Evolutionary conservation across 2,329 filamentous ascomycete genomes (phyloP), one percentile per base, ranked within the genome.

Genomic region (Aspergillus sp.): DNA sequence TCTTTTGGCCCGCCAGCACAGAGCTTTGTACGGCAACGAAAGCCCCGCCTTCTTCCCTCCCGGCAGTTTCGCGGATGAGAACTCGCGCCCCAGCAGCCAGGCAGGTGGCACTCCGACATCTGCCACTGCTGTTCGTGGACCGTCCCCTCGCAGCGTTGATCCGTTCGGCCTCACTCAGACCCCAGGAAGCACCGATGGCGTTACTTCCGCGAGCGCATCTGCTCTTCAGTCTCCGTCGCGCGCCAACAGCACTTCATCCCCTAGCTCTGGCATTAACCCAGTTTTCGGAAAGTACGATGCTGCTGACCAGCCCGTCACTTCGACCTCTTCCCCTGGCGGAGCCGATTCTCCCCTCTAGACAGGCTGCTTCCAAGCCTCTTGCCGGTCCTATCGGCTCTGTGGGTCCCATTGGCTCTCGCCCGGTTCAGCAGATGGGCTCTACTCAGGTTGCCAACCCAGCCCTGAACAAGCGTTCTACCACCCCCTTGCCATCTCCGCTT

Each of bases 1-100:
- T 59, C 78, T 97, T 67, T 95, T 97, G 69, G 88, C 90, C 57
- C 90, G 91, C 63, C 93, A 97, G 73, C 90, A 94, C 70, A 90
- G 86, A 69, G 90, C 91, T 53, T 74, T 98, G 54, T 98, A 97
- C 69, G 89, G 90, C 64, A 88, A 81, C 59, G 77, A 78, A 45
- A 88, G 62, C 53, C 74, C 78, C 32, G 70, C 78, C 40, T 85
- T 88, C 64, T 82, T 85, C 62, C 83, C 85, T 54, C 81, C 79
- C 54, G 76, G 74, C 50, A 76, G 74, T 52, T 85, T 85, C 59
- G 75, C 82, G 39, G 85, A 90, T 49, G 87, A 90, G 60, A 77
- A 78, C 28, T 71, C 80, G 31, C 82, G 85, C 49, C 70, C 81
- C 28, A 82, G 82, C 46, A 82, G 81, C 58, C 84, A 88, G 53